These are phyloP conservation scores for Lepidium campestre DNA, from an alignment of 441 rosid species.

Conservation along the genomic window DNA sequence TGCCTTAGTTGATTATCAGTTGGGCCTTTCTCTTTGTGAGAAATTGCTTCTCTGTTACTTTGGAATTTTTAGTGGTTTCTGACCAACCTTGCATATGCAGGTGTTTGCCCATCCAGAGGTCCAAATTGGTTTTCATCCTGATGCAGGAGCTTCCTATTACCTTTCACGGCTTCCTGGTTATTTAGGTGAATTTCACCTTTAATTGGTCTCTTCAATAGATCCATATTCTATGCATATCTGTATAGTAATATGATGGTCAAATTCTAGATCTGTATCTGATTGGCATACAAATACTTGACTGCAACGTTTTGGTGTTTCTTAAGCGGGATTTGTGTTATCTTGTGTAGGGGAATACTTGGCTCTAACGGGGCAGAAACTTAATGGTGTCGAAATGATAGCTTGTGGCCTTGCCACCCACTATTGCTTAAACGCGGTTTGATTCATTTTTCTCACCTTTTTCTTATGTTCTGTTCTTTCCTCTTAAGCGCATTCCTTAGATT, in stretches of 20 bases:
- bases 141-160: slow-evolving; percentile 92
- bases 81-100: slow-evolving; percentile 28
- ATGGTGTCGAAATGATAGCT: slow-evolving; percentile 83
- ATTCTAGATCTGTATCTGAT: not conserved
- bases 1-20: not conserved
- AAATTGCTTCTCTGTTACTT: not conserved
- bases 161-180: slow-evolving; percentile 90
- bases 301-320: not conserved
- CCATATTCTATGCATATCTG: slow-evolving; percentile 12
- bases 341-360: slow-evolving; percentile 76
- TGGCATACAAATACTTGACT: not conserved
- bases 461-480: slow-evolving; percentile 6
- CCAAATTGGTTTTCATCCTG: slow-evolving; percentile 90
- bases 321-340: slow-evolving; percentile 1
- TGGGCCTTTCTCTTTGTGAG: not conserved
- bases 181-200: slow-evolving; percentile 46
- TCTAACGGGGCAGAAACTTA: slow-evolving; percentile 80
- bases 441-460: not conserved
- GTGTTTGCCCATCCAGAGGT: slow-evolving; percentile 78
- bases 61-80: slow-evolving; percentile 4
- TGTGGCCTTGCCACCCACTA: slow-evolving; percentile 91
- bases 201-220: not conserved
- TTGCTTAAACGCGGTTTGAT: slow-evolving; percentile 57
- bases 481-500: slow-evolving; percentile 1
- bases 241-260: not conserved